These are phyloP conservation scores for Mycena maculata DNA, from an alignment of 768 basidiomycete genomes.

Conservation along the genomic window DNA sequence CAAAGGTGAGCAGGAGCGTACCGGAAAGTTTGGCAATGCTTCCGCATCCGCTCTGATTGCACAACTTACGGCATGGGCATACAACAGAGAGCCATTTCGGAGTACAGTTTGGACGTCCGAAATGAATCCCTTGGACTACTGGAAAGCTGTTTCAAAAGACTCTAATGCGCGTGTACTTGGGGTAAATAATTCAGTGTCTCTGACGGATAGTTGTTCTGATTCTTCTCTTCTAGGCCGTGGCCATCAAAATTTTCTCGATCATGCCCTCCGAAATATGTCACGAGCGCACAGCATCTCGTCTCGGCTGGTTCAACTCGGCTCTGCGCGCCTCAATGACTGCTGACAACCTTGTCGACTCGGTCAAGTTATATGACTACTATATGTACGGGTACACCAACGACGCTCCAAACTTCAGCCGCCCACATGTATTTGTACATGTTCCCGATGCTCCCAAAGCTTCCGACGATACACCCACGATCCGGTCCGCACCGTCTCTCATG, in stretches of 20 bases:
- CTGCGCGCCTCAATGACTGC: constrained; percentile 39
- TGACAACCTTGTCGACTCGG: constrained; percentile 36
- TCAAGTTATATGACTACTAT: constrained; percentile 31
- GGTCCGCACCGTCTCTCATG: not conserved
- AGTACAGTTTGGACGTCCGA: constrained; percentile 27
- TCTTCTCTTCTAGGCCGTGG: constrained; percentile 21
- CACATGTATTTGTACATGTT: not conserved
- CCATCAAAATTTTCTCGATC: constrained; percentile 41
- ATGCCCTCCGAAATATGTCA: constrained; percentile 44
- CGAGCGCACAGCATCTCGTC: constrained; percentile 41
- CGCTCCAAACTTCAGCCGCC: no score
- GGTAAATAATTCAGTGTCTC: constrained; percentile 21
- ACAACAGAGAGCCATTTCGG: constrained; percentile 37
- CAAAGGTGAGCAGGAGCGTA: constrained; percentile 33
- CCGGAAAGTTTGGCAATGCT: constrained; percentile 25
- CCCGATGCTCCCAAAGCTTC: not conserved
- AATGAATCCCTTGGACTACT: constrained; percentile 40
- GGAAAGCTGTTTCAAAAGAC: constrained; percentile 34
- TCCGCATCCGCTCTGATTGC: constrained; percentile 30
- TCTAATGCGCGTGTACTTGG: constrained; percentile 36
- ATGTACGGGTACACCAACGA: not conserved
- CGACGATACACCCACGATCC: not conserved
- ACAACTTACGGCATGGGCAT: constrained; percentile 37
- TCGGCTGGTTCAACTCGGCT: constrained; percentile 42
- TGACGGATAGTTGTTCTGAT: not conserved